Evolutionary conservation across 495 filamentous ascomycete species (phyloP).

Genomic region (Friedmanniomyces simplex): DNA sequence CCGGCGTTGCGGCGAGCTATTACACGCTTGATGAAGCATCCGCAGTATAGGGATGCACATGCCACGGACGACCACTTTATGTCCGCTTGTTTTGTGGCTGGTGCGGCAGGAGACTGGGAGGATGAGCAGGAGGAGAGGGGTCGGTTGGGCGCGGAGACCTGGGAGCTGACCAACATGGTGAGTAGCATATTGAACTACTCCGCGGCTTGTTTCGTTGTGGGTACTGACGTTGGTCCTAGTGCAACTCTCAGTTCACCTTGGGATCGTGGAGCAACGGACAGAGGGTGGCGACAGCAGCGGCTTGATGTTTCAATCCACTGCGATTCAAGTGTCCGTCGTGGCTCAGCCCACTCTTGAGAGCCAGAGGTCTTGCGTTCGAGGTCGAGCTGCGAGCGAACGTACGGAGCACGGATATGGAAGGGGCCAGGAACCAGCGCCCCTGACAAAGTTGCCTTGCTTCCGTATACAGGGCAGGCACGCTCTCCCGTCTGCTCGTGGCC

Average conservation of each 20-base stretch:
- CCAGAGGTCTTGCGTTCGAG: no score
- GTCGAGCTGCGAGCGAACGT: no score
- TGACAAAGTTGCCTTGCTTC: no score
- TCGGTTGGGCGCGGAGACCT: constrained; percentile 45
- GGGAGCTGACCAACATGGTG: constrained; percentile 53
- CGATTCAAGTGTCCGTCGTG: no score
- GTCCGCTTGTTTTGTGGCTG: constrained; percentile 47
- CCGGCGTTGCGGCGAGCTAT: constrained; percentile 39
- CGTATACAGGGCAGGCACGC: no score
- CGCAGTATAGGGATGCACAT: constrained; percentile 49
- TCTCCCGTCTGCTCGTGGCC: no score
- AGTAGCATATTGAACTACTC: not conserved
- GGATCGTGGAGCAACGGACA: constrained; percentile 17
- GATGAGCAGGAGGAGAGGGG: constrained; percentile 38
- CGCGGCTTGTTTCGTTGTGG: not conserved
- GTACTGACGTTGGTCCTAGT: constrained; percentile 25
- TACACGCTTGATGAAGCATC: constrained; percentile 51
- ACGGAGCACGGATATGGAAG: no score
- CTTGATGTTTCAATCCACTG: not conserved
- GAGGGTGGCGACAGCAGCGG: not conserved
- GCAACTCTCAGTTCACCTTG: constrained; percentile 49
- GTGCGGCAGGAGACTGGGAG: constrained; percentile 37
- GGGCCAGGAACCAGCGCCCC: no score
- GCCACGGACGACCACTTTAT: constrained; percentile 57
- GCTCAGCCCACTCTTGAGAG: no score